Conservation (phyloP, 441 rosid genomes). For the Adansonia gregorii region DNA sequence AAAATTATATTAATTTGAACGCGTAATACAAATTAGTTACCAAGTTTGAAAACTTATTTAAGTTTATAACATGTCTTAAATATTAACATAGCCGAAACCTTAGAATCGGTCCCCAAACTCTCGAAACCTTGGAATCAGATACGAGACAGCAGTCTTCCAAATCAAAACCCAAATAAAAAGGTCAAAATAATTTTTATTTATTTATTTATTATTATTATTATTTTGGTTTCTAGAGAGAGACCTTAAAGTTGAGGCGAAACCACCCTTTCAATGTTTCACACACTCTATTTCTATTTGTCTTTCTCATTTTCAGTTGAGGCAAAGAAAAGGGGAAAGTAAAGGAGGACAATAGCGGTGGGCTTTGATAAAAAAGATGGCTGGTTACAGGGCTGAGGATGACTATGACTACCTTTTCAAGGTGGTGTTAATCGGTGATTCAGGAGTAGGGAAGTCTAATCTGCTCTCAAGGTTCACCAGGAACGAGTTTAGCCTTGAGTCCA, state of each 20-base stretch:
- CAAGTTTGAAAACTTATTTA: too few species aligned
- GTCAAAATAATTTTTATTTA: too few species aligned
- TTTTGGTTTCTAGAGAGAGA: background rate
- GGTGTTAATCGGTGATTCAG: constrained; percentile 73
- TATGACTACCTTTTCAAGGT: constrained; percentile 85
- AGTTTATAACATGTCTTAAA: too few species aligned
- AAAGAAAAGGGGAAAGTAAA: background rate
- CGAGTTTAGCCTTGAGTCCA: constrained; percentile 73
- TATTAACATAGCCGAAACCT: too few species aligned
- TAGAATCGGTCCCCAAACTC: too few species aligned
- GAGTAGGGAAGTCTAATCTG: constrained; percentile 71
- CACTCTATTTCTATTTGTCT: background rate
- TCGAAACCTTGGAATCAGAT: too few species aligned
- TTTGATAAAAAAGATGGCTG: constrained; percentile 52
- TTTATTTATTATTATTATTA: background rate
- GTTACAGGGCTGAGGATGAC: constrained; percentile 82
- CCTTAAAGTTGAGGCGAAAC: constrained; percentile 1
- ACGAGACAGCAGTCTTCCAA: background rate
- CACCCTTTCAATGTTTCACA: background rate
- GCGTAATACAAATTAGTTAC: too few species aligned
- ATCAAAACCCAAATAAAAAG: background rate
- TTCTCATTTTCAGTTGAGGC: constrained; percentile 4
- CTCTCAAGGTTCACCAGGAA: constrained; percentile 72
- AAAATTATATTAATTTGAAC: too few species aligned
- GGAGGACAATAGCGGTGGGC: background rate